Conservation (phyloP, 345 rosid species). For the Syzygium aqueum region DNA sequence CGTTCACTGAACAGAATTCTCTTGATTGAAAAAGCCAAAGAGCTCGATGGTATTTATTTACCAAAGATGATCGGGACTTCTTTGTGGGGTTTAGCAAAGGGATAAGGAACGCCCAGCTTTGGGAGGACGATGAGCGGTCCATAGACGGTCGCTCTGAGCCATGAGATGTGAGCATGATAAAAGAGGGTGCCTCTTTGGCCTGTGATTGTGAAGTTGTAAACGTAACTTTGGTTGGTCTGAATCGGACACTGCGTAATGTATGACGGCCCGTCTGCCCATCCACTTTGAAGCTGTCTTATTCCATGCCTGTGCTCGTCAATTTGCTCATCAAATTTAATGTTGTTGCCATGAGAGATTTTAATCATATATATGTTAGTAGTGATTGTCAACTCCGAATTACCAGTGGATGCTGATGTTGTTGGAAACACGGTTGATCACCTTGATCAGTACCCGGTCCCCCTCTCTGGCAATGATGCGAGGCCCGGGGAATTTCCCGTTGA, state of each 20-base stretch:
- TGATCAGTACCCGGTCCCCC: slow-evolving; percentile 38
- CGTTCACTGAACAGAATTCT: not conserved
- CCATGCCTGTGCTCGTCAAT: slow-evolving; percentile 50
- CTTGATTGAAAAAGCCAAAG: not conserved
- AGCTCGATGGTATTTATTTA: slow-evolving; percentile 2
- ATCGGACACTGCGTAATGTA: slow-evolving; percentile 75
- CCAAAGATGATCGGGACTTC: slow-evolving; percentile 60
- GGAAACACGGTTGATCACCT: slow-evolving; percentile 29
- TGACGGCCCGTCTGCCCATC: slow-evolving; percentile 84
- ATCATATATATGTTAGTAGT: not conserved
- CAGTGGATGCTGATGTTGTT: slow-evolving; percentile 36
- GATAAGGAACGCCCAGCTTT: slow-evolving; percentile 38
- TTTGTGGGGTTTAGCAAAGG: slow-evolving; percentile 62
- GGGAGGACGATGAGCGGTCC: slow-evolving; percentile 76
- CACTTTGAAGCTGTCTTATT: slow-evolving; percentile 49
- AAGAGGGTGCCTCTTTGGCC: slow-evolving; percentile 77
- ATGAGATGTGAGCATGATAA: slow-evolving; percentile 70
- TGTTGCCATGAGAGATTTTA: not conserved
- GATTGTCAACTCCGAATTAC: slow-evolving; percentile 4
- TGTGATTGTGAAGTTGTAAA: slow-evolving; percentile 57
- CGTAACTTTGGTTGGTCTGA: slow-evolving; percentile 49
- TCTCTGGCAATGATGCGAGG: slow-evolving; percentile 44
- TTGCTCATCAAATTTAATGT: not conserved
- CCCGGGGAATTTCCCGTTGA: slow-evolving; percentile 50
- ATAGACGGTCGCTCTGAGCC: slow-evolving; percentile 65